Evolutionary conservation across 352 stramenopile genomes (phyloP), one percentile per base, ranked within the genome.

Genomic region (Phytophthora pinifolia): DNA sequence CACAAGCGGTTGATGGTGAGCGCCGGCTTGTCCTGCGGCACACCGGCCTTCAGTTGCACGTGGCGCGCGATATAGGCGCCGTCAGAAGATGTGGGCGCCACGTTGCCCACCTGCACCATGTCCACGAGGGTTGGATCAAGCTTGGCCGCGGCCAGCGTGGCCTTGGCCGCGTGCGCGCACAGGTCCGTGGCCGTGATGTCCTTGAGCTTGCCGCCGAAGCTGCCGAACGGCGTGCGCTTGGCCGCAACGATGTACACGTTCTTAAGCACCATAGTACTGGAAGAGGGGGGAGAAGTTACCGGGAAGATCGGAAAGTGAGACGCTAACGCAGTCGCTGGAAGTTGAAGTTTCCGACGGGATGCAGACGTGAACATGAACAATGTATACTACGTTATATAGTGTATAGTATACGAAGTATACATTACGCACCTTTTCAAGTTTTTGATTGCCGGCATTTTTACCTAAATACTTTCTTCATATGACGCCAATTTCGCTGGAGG

Each of bases 1-100:
- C 97, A 99, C 20, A 99, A 75, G 20, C 96, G 93, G 82, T 99
- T 99, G 49, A 99, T 87, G 17, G 97, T 99, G 9, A 99, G 74
- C 18, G 92, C 93, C 1, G 97, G 96, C 35, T 85, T 90, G 9
- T 96, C 66, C 43, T 97, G 82, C 6, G 86, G 83, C 15, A 98
- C 70, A 3, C 91, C 94, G 4, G 76, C 71, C 69, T 97, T 95
- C 5, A 99, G 70, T 29, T 81, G 92, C 39, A 99, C 93, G 70
- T 99, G 97, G 44, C 97, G 87, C 20, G 96, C 72, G 15, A 99
- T 81, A 70, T 99, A 99, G 18, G 88, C 83, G 43, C 85, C 94
- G 59, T 99, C 96, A 5, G 83, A 53, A 27, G 83, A 97, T 36
- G 94, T 98, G 72, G 97, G 87, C 59, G 97, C 90, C 45, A 99